Evolutionary conservation across 306 rosid species (phyloP).

Genomic region (Fagus crenata): DNA sequence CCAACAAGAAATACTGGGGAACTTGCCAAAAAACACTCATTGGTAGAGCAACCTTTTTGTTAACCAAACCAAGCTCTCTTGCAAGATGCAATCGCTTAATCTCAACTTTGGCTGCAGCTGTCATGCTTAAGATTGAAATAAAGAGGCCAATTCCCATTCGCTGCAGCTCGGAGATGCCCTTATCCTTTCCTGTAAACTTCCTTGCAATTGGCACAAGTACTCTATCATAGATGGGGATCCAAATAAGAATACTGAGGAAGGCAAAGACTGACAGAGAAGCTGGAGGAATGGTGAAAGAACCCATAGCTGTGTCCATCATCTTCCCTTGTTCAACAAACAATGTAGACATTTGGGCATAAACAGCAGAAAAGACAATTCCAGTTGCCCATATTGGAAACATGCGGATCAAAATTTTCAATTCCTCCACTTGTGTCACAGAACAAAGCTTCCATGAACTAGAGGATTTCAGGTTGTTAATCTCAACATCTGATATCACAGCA

Average conservation of each 20-base stretch:
- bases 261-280: slow-evolving; percentile 33
- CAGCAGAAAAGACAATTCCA: slow-evolving; percentile 32
- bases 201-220: slow-evolving; percentile 31
- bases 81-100: slow-evolving; percentile 28
- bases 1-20: slow-evolving; percentile 34
- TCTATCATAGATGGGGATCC: slow-evolving; percentile 36
- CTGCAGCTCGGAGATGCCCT: slow-evolving; percentile 37
- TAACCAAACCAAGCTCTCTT: slow-evolving; percentile 15
- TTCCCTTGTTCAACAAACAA: slow-evolving; percentile 45
- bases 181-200: slow-evolving; percentile 21
- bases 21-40: slow-evolving; percentile 37
- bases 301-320: slow-evolving; percentile 34
- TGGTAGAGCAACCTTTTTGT: slow-evolving; percentile 24
- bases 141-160: slow-evolving; percentile 38
- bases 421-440: slow-evolving; percentile 39
- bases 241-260: slow-evolving; percentile 10
- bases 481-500: slow-evolving; percentile 20
- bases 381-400: slow-evolving; percentile 44
- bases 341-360: slow-evolving; percentile 40
- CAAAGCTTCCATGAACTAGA: slow-evolving; percentile 39
- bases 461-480: background rate
- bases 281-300: slow-evolving; percentile 33
- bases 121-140: slow-evolving; percentile 25
- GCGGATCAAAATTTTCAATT: slow-evolving; percentile 35
- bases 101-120: slow-evolving; percentile 38